A percentile compares a stretch with the other conserved stretches of the same genome.
phyloP scores from a whole-genome alignment of 345 rosid species.

The Syzygium oleosum region DNA sequence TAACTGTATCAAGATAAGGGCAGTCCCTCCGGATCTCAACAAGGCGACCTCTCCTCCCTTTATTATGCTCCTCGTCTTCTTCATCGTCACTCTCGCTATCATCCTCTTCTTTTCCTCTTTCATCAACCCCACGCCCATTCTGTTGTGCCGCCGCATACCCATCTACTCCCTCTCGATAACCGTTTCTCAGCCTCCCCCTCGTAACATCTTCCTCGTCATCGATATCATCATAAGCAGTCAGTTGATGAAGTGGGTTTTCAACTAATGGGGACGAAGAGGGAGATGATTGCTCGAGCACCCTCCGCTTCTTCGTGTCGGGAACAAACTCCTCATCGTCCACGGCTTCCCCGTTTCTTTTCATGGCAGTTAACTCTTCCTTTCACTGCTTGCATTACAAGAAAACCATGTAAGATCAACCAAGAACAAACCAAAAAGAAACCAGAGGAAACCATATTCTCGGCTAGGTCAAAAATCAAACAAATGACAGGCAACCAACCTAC shows the following conservation, averaged over 20 bases:
- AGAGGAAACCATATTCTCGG: background rate
- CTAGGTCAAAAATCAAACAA: background rate
- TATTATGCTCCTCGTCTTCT: conserved; percentile 20
- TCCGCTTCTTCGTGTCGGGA: conserved; percentile 35
- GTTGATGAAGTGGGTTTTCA: conserved; percentile 57
- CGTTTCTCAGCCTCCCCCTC: conserved; percentile 5
- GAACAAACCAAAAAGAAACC: background rate
- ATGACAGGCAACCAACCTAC: background rate
- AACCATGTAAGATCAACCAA: background rate
- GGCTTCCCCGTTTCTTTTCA: conserved; percentile 23
- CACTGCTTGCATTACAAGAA: background rate
- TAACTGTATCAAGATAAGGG: conserved; percentile 97
- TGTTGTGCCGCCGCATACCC: background rate
- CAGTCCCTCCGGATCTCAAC: conserved; percentile 86
- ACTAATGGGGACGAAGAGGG: conserved; percentile 26
- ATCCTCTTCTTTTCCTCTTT: background rate
- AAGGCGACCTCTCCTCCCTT: conserved; percentile 35
- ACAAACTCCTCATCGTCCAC: conserved; percentile 24
- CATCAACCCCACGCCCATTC: conserved; percentile 16
- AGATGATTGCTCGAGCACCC: conserved; percentile 20
- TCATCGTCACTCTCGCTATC: conserved; percentile 29
- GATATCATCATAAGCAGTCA: conserved; percentile 54
- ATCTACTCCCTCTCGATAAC: background rate
- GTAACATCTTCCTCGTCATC: conserved; percentile 53
- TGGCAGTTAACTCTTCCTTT: background rate